These are phyloP conservation scores for Cutaneotrichosporon sp. DNA, from an alignment of 1,284 basidiomycete species.

Conservation along the genomic window DNA sequence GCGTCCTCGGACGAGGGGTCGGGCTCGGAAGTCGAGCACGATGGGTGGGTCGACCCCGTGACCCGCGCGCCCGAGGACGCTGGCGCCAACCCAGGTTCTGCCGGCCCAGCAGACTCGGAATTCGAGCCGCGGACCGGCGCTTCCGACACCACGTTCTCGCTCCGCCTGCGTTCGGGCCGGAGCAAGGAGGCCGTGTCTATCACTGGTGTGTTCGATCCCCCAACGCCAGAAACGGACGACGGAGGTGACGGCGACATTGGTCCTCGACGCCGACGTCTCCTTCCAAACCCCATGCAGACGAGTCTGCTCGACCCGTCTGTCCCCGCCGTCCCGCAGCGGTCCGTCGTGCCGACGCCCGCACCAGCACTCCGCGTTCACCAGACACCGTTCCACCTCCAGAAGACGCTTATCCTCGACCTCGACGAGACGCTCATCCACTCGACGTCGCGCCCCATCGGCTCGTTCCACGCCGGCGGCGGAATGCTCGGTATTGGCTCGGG, in stretches of 20 bases:
- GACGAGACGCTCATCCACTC: constrained; percentile 99
- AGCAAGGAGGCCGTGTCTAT: constrained; percentile 17
- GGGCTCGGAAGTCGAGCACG: constrained; percentile 17
- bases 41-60: constrained; percentile 40
- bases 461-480: constrained; percentile 51
- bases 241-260: constrained; percentile 8
- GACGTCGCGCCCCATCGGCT: constrained; percentile 65
- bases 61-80: constrained; percentile 30
- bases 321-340: constrained; percentile 42
- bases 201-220: constrained; percentile 5
- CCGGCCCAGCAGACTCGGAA: constrained; percentile 22
- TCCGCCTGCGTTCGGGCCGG: constrained; percentile 32
- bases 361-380: constrained; percentile 25
- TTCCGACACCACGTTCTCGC: constrained; percentile 24
- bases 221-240: constrained; percentile 22
- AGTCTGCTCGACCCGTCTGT: constrained; percentile 43
- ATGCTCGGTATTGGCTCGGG: constrained; percentile 60
- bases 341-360: constrained; percentile 11
- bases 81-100: not conserved
- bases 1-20: constrained; percentile 13
- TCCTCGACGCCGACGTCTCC: constrained; percentile 21
- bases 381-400: constrained; percentile 72
- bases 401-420: constrained; percentile 90
- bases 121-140: constrained; percentile 15
- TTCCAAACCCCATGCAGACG: constrained; percentile 42